Evolutionary conservation across 2,329 filamentous ascomycete species (phyloP), one percentile per base, ranked within the genome.

Genomic region (Fusarium euwallaceae): DNA sequence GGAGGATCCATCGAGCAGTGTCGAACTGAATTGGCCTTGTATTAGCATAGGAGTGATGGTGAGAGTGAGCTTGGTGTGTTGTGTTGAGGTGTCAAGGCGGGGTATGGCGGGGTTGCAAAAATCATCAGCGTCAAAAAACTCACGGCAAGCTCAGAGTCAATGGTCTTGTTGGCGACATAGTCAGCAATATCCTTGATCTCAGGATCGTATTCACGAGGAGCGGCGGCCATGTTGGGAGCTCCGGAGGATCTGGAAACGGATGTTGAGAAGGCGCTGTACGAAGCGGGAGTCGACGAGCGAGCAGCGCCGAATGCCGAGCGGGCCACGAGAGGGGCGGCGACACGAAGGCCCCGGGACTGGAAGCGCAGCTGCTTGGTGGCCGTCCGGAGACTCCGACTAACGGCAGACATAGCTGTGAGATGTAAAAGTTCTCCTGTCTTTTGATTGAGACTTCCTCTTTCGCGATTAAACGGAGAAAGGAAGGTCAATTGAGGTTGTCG

Each of bases 141-240:
- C 88, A 98, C 95, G 82, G 97, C 97, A 80, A 99, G 90, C 77
- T 97, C 94, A 34, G 96, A 98, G 79, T 96, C 89, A 81, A 98
- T 93, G 68, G 94, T 89, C 84, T 95, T 96, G 83, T 95, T 94
- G 89, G 97, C 94, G 82, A 98, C 93, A 86, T 98, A 99, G 85
- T 89, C 91, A 73, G 96, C 96, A 88, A 99, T 98, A 83, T 98
- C 95, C 84, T 92, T 92, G 84, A 98, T 97, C 87, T 98, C 96
- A 74, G 93, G 91, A 83, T 98, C 96, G 85, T 96, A 98, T 78
- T 92, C 88, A 82, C 89, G 86, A 71, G 84, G 81, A 79, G 86
- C 82, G 53, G 87, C 82, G 80, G 89, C 83, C 83, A 86, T 86
- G 78, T 85, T 81, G 78, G 88, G 85, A 78, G 88, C 87, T 75